Evolutionary conservation across 495 filamentous ascomycete species (phyloP).

Genomic region (Neurospora africana): DNA sequence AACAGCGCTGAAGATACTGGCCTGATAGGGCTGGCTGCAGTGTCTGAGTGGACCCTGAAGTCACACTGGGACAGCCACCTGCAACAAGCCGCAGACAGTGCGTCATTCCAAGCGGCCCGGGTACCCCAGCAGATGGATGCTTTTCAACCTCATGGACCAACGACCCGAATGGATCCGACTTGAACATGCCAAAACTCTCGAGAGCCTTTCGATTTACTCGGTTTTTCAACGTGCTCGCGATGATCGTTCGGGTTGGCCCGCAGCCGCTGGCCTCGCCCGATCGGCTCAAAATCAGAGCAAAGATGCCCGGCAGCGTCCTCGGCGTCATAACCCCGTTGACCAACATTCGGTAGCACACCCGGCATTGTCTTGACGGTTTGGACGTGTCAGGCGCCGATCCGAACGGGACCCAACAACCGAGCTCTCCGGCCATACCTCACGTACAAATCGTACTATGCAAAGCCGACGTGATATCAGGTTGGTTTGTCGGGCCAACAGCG

Average conservation of each 20-base stretch:
- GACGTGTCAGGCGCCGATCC: not conserved
- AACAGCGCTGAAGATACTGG: not conserved
- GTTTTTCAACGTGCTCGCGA: not conserved
- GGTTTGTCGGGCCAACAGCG: not conserved
- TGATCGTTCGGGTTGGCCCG: not conserved
- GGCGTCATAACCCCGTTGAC: not conserved
- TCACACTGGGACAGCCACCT: not conserved
- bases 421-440: not conserved
- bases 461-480: not conserved
- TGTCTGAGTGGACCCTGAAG: not conserved
- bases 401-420: not conserved
- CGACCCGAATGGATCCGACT: not conserved
- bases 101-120: not conserved
- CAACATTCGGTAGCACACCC: not conserved
- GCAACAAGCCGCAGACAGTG: not conserved
- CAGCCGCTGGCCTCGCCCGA: not conserved
- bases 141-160: not conserved
- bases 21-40: not conserved
- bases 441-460: not conserved
- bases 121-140: not conserved
- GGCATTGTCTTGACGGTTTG: not conserved
- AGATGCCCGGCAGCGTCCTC: not conserved
- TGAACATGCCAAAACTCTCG: not conserved
- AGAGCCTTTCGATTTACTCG: not conserved
- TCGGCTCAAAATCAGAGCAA: not conserved